Conservation (phyloP, 495 filamentous ascomycete species). For the Xylaria nigripes region DNA sequence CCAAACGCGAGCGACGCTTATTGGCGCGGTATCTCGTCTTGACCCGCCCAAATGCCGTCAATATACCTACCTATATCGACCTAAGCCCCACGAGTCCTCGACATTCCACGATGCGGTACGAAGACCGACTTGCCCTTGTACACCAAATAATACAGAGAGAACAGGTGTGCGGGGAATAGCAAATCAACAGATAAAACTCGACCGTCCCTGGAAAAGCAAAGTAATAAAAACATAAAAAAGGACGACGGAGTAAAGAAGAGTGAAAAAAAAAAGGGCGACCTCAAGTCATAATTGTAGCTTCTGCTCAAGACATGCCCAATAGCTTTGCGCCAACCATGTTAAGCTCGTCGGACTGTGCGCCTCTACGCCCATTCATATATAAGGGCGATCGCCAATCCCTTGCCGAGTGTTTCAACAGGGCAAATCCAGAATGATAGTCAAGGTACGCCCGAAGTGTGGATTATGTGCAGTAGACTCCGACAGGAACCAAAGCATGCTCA, state of each 20-base stretch:
- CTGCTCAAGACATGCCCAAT: conserved; percentile 26
- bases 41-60: not conserved
- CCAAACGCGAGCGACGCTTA: not conserved
- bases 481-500: conserved; percentile 36
- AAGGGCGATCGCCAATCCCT: conserved; percentile 9
- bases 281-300: conserved; percentile 20
- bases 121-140: conserved; percentile 12
- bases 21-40: not conserved
- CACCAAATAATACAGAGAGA: conserved; percentile 14
- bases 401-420: not conserved
- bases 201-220: conserved; percentile 24
- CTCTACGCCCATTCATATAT: conserved; percentile 25
- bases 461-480: conserved; percentile 17
- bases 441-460: conserved; percentile 15
- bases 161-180: conserved; percentile 9
- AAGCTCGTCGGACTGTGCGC: conserved; percentile 2
- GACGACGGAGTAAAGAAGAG: conserved; percentile 1
- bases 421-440: conserved; percentile 11
- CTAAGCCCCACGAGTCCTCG: conserved; percentile 1
- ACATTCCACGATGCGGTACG: conserved; percentile 11
- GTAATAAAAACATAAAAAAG: conserved; percentile 23
- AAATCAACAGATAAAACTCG: conserved; percentile 22
- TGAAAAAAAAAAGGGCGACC: conserved; percentile 16
- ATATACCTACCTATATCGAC: conserved; percentile 15
- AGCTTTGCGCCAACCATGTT: conserved; percentile 15